These are phyloP conservation scores for Leccinum subtestaceum DNA, from an alignment of 768 basidiomycete genomes.

Conservation along the genomic window DNA sequence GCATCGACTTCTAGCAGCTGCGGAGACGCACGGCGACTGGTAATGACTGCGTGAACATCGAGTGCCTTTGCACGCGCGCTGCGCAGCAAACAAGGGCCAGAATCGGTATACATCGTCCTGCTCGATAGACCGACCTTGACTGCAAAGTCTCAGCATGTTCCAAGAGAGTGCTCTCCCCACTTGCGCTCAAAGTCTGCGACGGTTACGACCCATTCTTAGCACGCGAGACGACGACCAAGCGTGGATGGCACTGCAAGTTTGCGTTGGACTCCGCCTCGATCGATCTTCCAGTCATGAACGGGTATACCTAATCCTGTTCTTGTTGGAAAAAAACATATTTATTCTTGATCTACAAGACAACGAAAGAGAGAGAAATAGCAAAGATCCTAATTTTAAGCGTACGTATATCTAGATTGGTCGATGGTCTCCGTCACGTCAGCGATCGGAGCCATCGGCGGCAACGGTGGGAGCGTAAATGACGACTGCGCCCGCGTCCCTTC, in stretches of 20 bases:
- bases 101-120: conserved; percentile 34
- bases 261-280: no score
- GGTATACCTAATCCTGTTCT: background rate
- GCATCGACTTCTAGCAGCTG: conserved; percentile 87
- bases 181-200: conserved; percentile 74
- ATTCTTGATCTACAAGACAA: background rate
- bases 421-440: conserved; percentile 16
- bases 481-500: conserved; percentile 11
- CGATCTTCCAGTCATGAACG: no score
- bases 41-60: conserved; percentile 82
- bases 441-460: conserved; percentile 31
- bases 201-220: conserved; percentile 23
- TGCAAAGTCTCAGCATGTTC: conserved; percentile 81
- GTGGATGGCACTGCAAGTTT: no score
- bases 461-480: conserved; percentile 41
- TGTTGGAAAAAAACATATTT: background rate
- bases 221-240: no score
- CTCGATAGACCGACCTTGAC: conserved; percentile 35
- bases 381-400: conserved; percentile 2
- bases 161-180: conserved; percentile 75
- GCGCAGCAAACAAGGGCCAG: conserved; percentile 39
- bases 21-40: conserved; percentile 80
- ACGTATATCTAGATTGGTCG: conserved; percentile 6
- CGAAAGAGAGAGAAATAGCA: background rate
- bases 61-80: conserved; percentile 79